A percentile compares a stretch with the other conserved stretches of the same genome.
Conservation (phyloP, 768 basidiomycete genomes). For the Coprinellus micaceus region DNA sequence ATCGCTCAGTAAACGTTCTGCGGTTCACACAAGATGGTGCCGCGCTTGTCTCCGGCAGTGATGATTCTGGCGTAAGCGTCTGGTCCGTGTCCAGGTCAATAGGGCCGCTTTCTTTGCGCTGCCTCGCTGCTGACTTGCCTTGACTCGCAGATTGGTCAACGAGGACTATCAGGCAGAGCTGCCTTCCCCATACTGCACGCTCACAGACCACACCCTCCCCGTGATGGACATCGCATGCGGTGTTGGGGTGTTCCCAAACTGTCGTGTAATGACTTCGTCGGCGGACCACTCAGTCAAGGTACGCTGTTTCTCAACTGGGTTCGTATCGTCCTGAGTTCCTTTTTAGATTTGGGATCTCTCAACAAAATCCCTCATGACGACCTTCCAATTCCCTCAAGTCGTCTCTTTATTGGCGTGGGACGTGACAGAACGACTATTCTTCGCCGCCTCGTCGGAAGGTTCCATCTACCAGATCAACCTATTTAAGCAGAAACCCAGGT, state of each 20-base stretch:
- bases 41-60: slow-evolving; percentile 79
- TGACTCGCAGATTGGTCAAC: slow-evolving; percentile 63
- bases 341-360: slow-evolving; percentile 77
- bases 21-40: slow-evolving; percentile 81
- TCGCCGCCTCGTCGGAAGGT: slow-evolving; percentile 75
- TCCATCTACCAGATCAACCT: slow-evolving; percentile 78
- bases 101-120: slow-evolving; percentile 18
- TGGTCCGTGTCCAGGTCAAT: slow-evolving; percentile 86
- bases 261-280: slow-evolving; percentile 75
- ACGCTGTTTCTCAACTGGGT: slow-evolving; percentile 8
- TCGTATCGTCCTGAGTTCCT: slow-evolving; percentile 10
- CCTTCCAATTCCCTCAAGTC: slow-evolving; percentile 82
- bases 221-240: slow-evolving; percentile 81
- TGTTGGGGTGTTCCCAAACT: slow-evolving; percentile 71
- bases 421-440: slow-evolving; percentile 81
- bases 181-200: slow-evolving; percentile 69
- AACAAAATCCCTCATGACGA: slow-evolving; percentile 71
- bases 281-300: slow-evolving; percentile 93
- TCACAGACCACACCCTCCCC: slow-evolving; percentile 91
- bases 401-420: slow-evolving; percentile 75
- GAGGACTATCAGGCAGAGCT: slow-evolving; percentile 71
- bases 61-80: slow-evolving; percentile 85
- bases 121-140: slow-evolving; percentile 10
- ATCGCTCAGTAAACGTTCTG: slow-evolving; percentile 80
- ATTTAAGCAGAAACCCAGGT: slow-evolving; percentile 59